phyloP scores from a whole-genome alignment of 352 stramenopile species.

The Globisporangium emineosum region DNA sequence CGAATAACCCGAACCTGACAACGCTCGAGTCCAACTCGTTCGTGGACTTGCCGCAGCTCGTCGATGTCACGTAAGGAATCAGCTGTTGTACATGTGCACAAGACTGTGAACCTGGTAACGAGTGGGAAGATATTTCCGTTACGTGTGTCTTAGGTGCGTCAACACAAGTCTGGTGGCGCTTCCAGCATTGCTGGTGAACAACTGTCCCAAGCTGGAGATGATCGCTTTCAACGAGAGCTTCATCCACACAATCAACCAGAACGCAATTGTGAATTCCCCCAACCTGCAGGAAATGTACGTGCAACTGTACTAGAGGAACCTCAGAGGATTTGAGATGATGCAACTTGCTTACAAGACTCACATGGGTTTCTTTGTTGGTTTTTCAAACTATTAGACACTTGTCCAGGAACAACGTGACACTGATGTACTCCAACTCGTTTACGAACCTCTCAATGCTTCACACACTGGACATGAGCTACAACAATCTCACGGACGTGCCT shows the following conservation, averaged over 20 bases:
- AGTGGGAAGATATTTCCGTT: neutral
- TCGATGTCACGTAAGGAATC: slow-evolving; percentile 37
- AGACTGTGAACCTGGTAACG: neutral
- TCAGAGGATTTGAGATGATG: neutral
- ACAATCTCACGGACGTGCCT: slow-evolving; percentile 41
- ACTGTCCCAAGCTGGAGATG: slow-evolving; percentile 37
- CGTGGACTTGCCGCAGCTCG: slow-evolving; percentile 33
- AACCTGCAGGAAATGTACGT: slow-evolving; percentile 40
- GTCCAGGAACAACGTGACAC: slow-evolving; percentile 40
- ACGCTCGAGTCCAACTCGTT: slow-evolving; percentile 48
- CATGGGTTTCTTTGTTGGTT: neutral
- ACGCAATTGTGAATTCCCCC: slow-evolving; percentile 32
- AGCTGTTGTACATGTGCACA: too few species aligned
- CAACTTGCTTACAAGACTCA: neutral
- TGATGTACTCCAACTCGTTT: slow-evolving; percentile 39
- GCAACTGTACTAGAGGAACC: neutral
- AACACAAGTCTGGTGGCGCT: slow-evolving; percentile 42
- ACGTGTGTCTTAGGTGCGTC: slow-evolving; percentile 24
- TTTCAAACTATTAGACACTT: slow-evolving; percentile 24
- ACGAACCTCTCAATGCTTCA: slow-evolving; percentile 42
- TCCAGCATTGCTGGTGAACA: slow-evolving; percentile 25
- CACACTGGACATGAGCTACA: slow-evolving; percentile 57
- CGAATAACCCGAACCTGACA: slow-evolving; percentile 49
- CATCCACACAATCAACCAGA: slow-evolving; percentile 27
- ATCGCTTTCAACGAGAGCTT: slow-evolving; percentile 41